These are phyloP conservation scores for Thinopyrum elongatum DNA, from an alignment of 176 grass and related monocot genomes.

Conservation along the genomic window DNA sequence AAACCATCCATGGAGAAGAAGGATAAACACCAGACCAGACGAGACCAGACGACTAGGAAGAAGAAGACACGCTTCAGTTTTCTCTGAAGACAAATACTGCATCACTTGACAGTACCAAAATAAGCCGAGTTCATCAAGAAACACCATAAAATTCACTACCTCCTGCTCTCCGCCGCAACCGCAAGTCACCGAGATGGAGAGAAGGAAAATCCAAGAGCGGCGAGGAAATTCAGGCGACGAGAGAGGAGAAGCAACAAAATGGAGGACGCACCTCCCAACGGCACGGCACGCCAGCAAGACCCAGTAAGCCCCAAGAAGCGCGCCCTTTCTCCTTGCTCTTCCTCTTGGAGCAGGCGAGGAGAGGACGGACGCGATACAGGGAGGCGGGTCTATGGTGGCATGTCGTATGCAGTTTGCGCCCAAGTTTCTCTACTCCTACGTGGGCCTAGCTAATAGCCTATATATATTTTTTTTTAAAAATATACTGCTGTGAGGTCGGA, in stretches of 20 bases:
- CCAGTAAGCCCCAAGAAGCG: conserved; percentile 12
- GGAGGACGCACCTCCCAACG: conserved; percentile 15
- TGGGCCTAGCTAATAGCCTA: neutral
- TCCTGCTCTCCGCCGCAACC: neutral
- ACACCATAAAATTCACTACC: neutral
- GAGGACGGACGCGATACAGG: no score
- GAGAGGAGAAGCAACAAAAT: neutral
- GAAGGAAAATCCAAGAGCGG: neutral
- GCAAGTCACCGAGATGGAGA: neutral
- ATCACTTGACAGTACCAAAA: neutral
- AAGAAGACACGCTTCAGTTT: neutral
- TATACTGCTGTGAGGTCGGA: conserved; percentile 9
- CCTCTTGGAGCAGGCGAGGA: no score
- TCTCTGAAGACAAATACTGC: neutral
- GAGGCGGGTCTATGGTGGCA: neutral
- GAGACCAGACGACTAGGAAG: neutral
- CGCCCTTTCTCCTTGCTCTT: neutral
- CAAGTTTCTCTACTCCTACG: neutral
- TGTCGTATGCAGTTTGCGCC: conserved; percentile 10
- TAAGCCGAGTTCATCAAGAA: conserved; percentile 6
- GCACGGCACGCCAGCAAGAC: conserved; percentile 22
- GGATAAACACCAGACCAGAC: neutral
- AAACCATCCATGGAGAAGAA: neutral
- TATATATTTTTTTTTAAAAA: neutral
- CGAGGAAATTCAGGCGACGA: neutral